Conservation (phyloP, 2,329 filamentous ascomycete genomes). For the Pestalotiopsis sp. region DNA sequence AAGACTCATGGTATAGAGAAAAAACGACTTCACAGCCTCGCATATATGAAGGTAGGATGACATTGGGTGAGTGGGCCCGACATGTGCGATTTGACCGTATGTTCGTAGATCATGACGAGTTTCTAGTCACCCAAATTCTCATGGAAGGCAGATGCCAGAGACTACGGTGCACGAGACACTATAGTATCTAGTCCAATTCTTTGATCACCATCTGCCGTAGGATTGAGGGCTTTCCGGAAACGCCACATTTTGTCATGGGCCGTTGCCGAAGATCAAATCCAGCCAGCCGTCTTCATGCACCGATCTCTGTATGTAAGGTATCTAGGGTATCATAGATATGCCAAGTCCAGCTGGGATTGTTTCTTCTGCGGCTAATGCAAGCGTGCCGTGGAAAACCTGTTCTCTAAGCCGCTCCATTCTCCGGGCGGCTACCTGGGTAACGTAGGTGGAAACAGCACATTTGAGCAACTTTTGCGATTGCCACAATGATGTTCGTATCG, state of each 20-base stretch:
- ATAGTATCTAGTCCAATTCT: not conserved
- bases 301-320: not conserved
- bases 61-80: not conserved
- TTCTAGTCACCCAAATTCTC: too few relatives aligned
- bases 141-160: too few relatives aligned
- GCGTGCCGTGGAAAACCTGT: slow-evolving; percentile 7
- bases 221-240: not conserved
- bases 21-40: not conserved
- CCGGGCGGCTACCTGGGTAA: too few relatives aligned
- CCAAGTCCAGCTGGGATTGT: not conserved
- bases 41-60: not conserved
- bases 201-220: not conserved
- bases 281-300: not conserved
- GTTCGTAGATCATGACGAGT: too few relatives aligned
- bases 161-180: not conserved
- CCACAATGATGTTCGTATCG: not conserved
- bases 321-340: not conserved
- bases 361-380: slow-evolving; percentile 5
- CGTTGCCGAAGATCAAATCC: not conserved
- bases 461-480: not conserved
- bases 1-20: not conserved
- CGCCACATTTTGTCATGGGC: not conserved
- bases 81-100: too few relatives aligned
- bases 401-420: not conserved
- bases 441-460: not conserved